Evolutionary conservation across 139 green algal species (phyloP).

Genomic region (Chlamydomonas urium): DNA sequence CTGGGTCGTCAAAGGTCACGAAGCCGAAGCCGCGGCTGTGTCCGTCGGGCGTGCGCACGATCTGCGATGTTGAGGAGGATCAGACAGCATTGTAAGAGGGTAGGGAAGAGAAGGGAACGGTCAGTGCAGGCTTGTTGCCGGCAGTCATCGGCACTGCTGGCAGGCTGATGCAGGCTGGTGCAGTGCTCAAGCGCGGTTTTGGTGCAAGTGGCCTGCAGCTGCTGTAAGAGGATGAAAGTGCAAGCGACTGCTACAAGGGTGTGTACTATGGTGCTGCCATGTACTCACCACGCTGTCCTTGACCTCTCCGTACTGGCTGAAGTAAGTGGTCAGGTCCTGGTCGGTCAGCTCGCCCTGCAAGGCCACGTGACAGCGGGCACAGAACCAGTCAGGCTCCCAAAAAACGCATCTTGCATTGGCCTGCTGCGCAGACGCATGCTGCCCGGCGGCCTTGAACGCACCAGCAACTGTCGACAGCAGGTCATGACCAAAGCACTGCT

Average conservation of each 20-base stretch:
- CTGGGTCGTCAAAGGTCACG: constrained; percentile 74
- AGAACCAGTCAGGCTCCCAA: too few species aligned
- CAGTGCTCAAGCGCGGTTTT: too few species aligned
- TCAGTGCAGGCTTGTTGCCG: neutral
- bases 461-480: too few species aligned
- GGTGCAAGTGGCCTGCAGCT: too few species aligned
- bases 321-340: constrained; percentile 62
- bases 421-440: too few species aligned
- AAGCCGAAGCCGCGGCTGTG: constrained; percentile 85
- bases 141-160: neutral
- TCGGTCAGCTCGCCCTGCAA: constrained; percentile 61
- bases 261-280: neutral
- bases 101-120: too few species aligned
- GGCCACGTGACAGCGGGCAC: neutral
- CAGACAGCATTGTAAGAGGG: too few species aligned
- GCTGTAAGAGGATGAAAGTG: too few species aligned
- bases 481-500: too few species aligned
- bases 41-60: constrained; percentile 51
- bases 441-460: too few species aligned
- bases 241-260: too few species aligned
- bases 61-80: too few species aligned
- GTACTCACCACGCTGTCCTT: constrained; percentile 62
- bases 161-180: neutral
- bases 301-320: constrained; percentile 75
- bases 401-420: neutral